These are phyloP conservation scores for Pyrenophora seminiperda DNA, from an alignment of 2,329 filamentous ascomycete species.

Conservation along the genomic window DNA sequence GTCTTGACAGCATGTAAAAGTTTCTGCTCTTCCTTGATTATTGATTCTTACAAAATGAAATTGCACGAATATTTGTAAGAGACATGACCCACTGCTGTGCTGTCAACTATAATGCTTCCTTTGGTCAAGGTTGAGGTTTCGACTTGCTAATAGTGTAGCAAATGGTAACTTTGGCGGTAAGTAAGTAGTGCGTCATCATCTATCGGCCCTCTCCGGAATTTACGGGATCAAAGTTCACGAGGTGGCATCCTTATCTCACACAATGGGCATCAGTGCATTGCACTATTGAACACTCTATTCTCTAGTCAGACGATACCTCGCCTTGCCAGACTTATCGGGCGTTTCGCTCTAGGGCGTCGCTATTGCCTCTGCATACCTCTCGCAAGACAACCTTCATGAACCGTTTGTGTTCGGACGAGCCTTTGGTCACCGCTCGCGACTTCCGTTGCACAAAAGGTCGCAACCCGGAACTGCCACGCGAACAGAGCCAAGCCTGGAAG, in stretches of 20 bases:
- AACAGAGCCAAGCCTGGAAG: conserved; percentile 16
- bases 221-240: neutral
- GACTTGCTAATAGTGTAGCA: no score
- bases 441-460: neutral
- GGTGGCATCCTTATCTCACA: conserved; percentile 5
- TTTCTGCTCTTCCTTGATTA: neutral
- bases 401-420: neutral
- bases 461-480: conserved; percentile 8
- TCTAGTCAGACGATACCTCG: conserved; percentile 14
- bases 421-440: conserved; percentile 3
- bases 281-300: conserved; percentile 25
- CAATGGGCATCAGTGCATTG: conserved; percentile 30
- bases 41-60: no score
- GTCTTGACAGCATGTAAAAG: conserved; percentile 3
- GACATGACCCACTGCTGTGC: no score
- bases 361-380: no score
- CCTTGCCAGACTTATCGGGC: neutral
- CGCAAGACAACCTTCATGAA: no score
- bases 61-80: no score
- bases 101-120: neutral
- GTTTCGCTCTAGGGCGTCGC: neutral
- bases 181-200: conserved; percentile 3
- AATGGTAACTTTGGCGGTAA: no score
- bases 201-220: neutral
- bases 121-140: no score